Evolutionary conservation across 768 basidiomycete genomes (phyloP).

Genomic region (Phlebiopsis flavidoalba): DNA sequence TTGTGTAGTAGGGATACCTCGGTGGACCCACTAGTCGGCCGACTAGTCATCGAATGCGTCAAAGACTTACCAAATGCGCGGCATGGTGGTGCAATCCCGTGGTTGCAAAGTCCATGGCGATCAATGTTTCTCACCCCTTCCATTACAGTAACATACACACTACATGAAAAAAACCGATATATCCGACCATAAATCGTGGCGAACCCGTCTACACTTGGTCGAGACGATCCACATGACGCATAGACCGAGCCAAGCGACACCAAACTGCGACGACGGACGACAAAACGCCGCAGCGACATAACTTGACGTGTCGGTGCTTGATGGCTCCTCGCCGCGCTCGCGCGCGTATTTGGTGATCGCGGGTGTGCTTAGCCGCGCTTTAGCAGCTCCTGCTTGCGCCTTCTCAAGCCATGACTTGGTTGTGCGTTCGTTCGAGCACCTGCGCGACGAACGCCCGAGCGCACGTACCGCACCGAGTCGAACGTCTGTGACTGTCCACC

Average conservation of each 20-base stretch:
- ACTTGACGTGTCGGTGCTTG: constrained; percentile 13
- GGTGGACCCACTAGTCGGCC: too few species aligned
- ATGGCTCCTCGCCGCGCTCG: background rate
- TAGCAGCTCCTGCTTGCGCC: constrained; percentile 3
- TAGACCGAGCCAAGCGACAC: constrained; percentile 14
- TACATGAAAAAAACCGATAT: background rate
- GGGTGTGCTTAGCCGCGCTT: background rate
- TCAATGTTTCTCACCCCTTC: background rate
- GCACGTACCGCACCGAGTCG: constrained; percentile 50
- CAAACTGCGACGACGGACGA: constrained; percentile 13
- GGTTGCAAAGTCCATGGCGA: background rate
- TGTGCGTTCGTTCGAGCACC: constrained; percentile 40
- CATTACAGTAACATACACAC: constrained; percentile 1
- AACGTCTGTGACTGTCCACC: constrained; percentile 22
- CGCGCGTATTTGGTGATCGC: background rate
- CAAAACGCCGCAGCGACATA: constrained; percentile 15
- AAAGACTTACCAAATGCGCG: too few species aligned
- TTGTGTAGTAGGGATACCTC: too few species aligned
- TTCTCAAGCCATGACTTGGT: constrained; percentile 23
- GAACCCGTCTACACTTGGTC: background rate
- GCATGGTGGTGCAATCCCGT: background rate
- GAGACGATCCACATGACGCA: constrained; percentile 12
- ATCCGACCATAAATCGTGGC: background rate
- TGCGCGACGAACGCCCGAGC: constrained; percentile 47
- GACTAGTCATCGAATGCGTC: too few species aligned